These are phyloP conservation scores for Bombardia bombarda DNA, from an alignment of 495 filamentous ascomycete species.

Conservation along the genomic window DNA sequence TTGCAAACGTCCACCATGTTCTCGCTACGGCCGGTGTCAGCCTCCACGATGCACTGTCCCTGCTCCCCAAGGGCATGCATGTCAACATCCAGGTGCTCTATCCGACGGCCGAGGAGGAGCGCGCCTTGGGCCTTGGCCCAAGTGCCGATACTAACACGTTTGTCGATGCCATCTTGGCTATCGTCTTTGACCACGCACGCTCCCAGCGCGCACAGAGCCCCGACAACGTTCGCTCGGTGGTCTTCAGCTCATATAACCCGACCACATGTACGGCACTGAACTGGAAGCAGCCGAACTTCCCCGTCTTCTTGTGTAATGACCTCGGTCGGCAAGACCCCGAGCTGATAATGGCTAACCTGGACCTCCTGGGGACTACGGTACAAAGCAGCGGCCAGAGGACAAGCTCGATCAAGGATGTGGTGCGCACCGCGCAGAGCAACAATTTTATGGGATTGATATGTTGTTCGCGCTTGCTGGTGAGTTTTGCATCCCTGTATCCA, in stretches of 20 bases:
- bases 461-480: constrained; percentile 73
- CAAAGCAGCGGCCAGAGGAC: constrained; percentile 60
- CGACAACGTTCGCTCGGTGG: constrained; percentile 69
- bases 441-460: constrained; percentile 98
- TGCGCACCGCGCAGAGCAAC: constrained; percentile 86
- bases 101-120: constrained; percentile 66
- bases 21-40: constrained; percentile 68
- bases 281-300: constrained; percentile 99
- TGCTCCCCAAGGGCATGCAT: constrained; percentile 69
- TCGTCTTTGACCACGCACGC: constrained; percentile 88
- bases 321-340: constrained; percentile 58
- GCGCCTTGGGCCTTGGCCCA: constrained; percentile 54
- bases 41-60: constrained; percentile 61
- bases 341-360: too few relatives aligned
- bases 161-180: constrained; percentile 71
- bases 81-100: constrained; percentile 83
- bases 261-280: constrained; percentile 88
- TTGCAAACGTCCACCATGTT: constrained; percentile 57
- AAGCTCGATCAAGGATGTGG: constrained; percentile 88
- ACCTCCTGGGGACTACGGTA: neutral
- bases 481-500: constrained; percentile 19
- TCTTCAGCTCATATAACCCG: constrained; percentile 86
- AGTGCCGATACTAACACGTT: constrained; percentile 79
- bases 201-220: constrained; percentile 57
- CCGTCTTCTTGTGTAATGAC: constrained; percentile 90